phyloP scores from a whole-genome alignment of 192 early-diverging fungal genomes.

The Podila clonocystis region DNA sequence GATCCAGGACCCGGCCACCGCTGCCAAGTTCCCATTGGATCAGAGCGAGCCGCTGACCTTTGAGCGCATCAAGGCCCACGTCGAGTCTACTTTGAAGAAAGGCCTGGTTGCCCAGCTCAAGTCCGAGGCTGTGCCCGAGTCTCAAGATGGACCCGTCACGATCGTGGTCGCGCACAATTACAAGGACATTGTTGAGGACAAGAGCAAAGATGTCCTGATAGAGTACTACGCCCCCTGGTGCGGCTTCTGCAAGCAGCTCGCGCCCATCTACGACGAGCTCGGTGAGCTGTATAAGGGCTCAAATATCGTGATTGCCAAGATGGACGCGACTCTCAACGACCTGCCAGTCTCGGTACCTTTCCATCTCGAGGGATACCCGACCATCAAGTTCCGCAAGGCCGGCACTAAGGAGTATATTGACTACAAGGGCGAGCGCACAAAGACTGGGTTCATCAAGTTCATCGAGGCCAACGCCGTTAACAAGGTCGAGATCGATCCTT shows the following conservation, averaged over 20 bases:
- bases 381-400: constrained; percentile 87
- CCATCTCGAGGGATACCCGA: constrained; percentile 89
- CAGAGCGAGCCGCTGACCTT: constrained; percentile 56
- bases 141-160: constrained; percentile 85
- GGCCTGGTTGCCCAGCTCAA: constrained; percentile 58
- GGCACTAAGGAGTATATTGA: constrained; percentile 76
- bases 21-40: constrained; percentile 67
- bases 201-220: constrained; percentile 68
- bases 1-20: constrained; percentile 71
- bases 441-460: constrained; percentile 80
- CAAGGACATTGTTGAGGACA: constrained; percentile 78
- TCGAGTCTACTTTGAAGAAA: constrained; percentile 54
- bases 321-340: constrained; percentile 93
- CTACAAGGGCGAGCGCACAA: constrained; percentile 81
- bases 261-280: constrained; percentile 85
- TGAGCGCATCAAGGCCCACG: constrained; percentile 50
- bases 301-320: constrained; percentile 79
- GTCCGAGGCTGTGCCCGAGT: constrained; percentile 77
- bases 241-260: constrained; percentile 55
- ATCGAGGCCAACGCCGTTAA: constrained; percentile 74
- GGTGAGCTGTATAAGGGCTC: constrained; percentile 57
- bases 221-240: constrained; percentile 66
- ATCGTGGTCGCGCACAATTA: constrained; percentile 86
- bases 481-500: constrained; percentile 71
- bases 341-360: constrained; percentile 72